Conservation (phyloP, 805 yeast genomes). For the Saturnispora besseyi region DNA sequence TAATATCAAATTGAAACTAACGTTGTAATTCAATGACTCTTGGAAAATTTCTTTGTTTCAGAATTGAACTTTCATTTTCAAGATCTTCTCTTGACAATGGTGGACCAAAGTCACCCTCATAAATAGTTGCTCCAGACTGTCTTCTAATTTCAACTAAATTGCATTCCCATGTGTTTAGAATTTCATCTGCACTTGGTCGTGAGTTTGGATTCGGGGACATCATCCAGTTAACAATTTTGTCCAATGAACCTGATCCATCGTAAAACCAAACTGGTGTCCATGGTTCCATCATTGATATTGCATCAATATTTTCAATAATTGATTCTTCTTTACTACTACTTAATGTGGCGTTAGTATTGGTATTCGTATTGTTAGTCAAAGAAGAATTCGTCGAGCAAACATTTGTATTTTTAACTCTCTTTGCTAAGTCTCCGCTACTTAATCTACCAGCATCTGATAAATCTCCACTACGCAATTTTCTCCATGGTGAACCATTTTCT, state of each 20-base stretch:
- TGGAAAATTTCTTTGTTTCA: no score
- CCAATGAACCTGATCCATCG: slow-evolving; percentile 64
- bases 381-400: background rate
- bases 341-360: background rate
- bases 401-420: slow-evolving; percentile 2
- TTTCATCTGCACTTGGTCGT: slow-evolving; percentile 70
- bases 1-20: no score
- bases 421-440: slow-evolving; percentile 57
- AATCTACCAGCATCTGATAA: slow-evolving; percentile 88
- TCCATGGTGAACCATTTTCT: slow-evolving; percentile 96
- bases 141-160: slow-evolving; percentile 68
- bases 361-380: background rate
- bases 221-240: slow-evolving; percentile 80
- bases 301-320: background rate
- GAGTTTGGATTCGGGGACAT: slow-evolving; percentile 70
- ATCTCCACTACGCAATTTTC: slow-evolving; percentile 89
- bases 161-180: slow-evolving; percentile 67
- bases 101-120: slow-evolving; percentile 95
- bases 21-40: background rate
- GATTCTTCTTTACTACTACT: background rate
- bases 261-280: slow-evolving; percentile 86
- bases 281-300: slow-evolving; percentile 3
- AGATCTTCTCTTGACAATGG: slow-evolving; percentile 30
- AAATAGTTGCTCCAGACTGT: slow-evolving; percentile 88
- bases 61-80: slow-evolving; percentile 6